A percentile compares a stretch with the other conserved stretches of the same genome.
phyloP scores from a whole-genome alignment of 176 grass and related monocot species.

The Cenchrus purpureus region DNA sequence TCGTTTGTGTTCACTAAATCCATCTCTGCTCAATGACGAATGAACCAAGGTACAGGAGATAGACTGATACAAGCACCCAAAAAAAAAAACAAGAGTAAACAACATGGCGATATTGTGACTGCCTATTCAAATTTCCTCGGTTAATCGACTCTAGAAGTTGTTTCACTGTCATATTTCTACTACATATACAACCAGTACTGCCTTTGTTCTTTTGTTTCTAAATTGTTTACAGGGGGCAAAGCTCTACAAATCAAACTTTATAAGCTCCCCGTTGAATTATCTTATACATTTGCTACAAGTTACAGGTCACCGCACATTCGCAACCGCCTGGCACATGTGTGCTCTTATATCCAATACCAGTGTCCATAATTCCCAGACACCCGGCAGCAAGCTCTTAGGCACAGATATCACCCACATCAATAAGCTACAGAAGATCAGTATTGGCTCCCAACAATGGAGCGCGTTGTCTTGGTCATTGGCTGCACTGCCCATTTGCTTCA shows the following conservation, averaged over 20 bases:
- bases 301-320: neutral
- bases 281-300: conserved; percentile 57
- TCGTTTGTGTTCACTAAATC: no score
- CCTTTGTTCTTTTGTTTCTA: conserved; percentile 36
- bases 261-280: conserved; percentile 45
- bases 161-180: conserved; percentile 42
- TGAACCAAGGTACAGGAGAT: no score
- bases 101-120: neutral
- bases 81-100: neutral
- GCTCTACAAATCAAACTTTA: conserved; percentile 43
- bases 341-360: conserved; percentile 24
- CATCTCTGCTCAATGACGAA: no score
- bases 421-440: conserved; percentile 17
- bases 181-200: conserved; percentile 54
- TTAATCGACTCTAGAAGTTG: conserved; percentile 50
- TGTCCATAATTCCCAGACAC: conserved; percentile 15
- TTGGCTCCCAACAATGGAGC: conserved; percentile 12
- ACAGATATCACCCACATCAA: conserved; percentile 14
- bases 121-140: conserved; percentile 29
- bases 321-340: conserved; percentile 1
- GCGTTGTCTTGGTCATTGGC: conserved; percentile 30
- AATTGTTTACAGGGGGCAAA: conserved; percentile 28
- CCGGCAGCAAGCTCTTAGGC: neutral
- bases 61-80: no score
- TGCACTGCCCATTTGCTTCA: conserved; percentile 50